Conservation (phyloP, 805 yeast species). For the Huiozyma sinensis region DNA sequence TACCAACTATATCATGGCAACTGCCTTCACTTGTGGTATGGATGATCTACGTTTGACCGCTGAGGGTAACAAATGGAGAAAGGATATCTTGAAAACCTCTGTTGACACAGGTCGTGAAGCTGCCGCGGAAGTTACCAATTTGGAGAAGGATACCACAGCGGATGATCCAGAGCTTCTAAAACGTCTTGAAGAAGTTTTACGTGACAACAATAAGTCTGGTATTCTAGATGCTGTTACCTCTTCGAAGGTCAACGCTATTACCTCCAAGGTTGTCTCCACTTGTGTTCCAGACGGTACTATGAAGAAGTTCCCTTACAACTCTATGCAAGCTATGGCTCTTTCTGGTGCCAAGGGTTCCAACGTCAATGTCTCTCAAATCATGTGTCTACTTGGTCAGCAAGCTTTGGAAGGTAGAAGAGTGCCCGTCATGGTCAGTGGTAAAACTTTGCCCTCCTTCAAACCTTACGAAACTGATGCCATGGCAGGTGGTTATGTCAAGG, state of each 20-base stretch:
- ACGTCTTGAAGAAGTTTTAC: conserved; percentile 86
- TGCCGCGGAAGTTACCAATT: conserved; percentile 87
- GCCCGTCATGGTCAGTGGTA: conserved; percentile 98
- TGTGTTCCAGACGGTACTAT: conserved; percentile 96
- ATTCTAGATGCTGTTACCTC: conserved; percentile 93
- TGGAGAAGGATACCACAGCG: conserved; percentile 40
- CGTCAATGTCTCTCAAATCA: conserved; percentile 96
- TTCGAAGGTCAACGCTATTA: conserved; percentile 81
- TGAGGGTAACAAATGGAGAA: conserved; percentile 87
- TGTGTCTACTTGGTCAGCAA: conserved; percentile 98
- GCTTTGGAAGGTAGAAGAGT: conserved; percentile 99
- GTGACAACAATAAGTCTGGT: conserved; percentile 88
- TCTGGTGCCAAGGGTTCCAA: conserved; percentile 99
- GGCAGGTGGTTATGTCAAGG: conserved; percentile 97
- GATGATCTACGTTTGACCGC: conserved; percentile 88
- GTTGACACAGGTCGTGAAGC: conserved; percentile 81
- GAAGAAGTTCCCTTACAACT: conserved; percentile 89
- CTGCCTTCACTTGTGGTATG: conserved; percentile 99
- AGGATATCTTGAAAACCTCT: conserved; percentile 66
- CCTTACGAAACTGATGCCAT: conserved; percentile 94
- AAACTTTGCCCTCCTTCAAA: conserved; percentile 91
- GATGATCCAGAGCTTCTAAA: conserved; percentile 69
- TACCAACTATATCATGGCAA: conserved; percentile 84
- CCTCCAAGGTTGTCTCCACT: conserved; percentile 86
- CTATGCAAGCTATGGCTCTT: conserved; percentile 98